Percentiles rank a stretch among this genome's conserved stretches.
Conservation (phyloP, 768 basidiomycete genomes). For the Mrakia gelida region DNA sequence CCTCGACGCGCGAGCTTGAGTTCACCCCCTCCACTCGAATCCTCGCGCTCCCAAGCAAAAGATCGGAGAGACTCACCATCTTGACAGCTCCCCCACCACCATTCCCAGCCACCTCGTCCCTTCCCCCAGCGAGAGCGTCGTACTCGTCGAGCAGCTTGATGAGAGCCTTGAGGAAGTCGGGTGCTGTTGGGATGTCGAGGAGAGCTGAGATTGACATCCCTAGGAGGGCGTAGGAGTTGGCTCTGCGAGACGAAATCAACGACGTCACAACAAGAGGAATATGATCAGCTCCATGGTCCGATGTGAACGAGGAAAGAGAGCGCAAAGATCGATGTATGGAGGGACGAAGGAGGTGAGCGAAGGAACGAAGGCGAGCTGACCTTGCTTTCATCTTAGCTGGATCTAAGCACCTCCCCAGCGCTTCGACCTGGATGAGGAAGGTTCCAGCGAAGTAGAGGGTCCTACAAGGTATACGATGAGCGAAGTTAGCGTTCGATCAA, state of each 20-base stretch:
- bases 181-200: conserved; percentile 8
- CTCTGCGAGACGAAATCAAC: background rate
- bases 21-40: background rate
- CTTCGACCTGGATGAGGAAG: conserved; percentile 3
- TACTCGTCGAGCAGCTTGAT: conserved; percentile 20
- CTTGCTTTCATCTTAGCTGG: conserved; percentile 18
- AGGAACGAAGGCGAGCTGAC: background rate
- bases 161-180: conserved; percentile 12
- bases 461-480: background rate
- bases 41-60: background rate
- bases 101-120: background rate
- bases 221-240: conserved; percentile 13
- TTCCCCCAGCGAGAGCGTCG: conserved; percentile 1
- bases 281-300: background rate
- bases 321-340: background rate
- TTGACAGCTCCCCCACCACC: conserved; percentile 3
- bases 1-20: background rate
- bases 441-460: conserved; percentile 10
- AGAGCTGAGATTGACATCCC: conserved; percentile 9
- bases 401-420: conserved; percentile 10
- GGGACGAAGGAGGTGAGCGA: background rate
- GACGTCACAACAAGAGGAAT: background rate
- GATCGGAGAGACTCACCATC: conserved; percentile 3
- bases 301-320: background rate
- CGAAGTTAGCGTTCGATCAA: background rate